These are phyloP conservation scores for Candida ipomoeae DNA, from an alignment of 805 yeast genomes.

Conservation along the genomic window DNA sequence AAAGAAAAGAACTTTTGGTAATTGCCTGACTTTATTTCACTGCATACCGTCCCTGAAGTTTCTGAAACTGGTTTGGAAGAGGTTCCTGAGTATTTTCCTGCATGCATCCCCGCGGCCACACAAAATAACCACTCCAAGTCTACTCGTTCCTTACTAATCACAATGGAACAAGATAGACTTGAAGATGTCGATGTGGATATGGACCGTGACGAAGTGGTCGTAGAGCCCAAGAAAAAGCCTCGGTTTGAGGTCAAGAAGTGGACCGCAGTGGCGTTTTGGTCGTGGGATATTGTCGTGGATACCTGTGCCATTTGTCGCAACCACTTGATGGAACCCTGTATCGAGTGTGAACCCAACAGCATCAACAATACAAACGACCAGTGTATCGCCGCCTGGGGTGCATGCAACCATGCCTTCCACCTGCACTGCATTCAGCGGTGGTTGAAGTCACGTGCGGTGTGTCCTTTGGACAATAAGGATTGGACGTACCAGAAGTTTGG, in stretches of 20 bases:
- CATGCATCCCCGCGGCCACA: not conserved
- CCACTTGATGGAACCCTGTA: slow-evolving; percentile 97
- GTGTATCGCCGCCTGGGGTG: slow-evolving; percentile 96
- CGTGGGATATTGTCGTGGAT: slow-evolving; percentile 93
- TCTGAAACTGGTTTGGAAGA: no score
- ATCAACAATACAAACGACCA: slow-evolving; percentile 55
- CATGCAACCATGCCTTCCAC: slow-evolving; percentile 97
- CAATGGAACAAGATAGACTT: slow-evolving; percentile 4
- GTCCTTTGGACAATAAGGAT: slow-evolving; percentile 92
- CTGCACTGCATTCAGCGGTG: slow-evolving; percentile 94
- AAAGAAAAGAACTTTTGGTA: no score
- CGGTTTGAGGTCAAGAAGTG: slow-evolving; percentile 93
- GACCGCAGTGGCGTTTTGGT: slow-evolving; percentile 99
- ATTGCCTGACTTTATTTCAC: not conserved
- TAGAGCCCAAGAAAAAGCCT: slow-evolving; percentile 43
- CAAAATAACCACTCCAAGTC: not conserved
- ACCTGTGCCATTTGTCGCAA: slow-evolving; percentile 98
- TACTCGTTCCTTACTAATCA: not conserved
- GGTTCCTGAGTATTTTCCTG: not conserved
- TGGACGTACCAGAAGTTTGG: slow-evolving; percentile 78
- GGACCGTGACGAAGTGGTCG: slow-evolving; percentile 19
- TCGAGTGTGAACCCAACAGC: slow-evolving; percentile 88
- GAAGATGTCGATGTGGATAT: slow-evolving; percentile 8
- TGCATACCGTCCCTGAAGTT: not conserved
- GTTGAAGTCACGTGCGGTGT: slow-evolving; percentile 91